These are phyloP conservation scores for Solanum pimpinellifolium DNA, from an alignment of 257 asterid species.

Conservation along the genomic window DNA sequence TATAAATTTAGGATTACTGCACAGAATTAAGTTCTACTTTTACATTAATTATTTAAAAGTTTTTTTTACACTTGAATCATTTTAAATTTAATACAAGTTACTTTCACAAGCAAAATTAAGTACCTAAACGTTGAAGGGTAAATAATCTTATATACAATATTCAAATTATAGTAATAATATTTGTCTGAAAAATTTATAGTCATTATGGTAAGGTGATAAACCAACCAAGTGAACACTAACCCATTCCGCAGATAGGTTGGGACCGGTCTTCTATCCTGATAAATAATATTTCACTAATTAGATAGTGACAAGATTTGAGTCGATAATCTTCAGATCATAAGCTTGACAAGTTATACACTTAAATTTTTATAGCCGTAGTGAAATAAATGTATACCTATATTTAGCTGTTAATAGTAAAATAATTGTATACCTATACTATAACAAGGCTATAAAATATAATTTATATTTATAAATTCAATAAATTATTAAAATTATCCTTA, in stretches of 20 bases:
- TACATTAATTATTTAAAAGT: too few species aligned
- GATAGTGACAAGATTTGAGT: accelerated
- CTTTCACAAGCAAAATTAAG: not conserved
- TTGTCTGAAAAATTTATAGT: not conserved
- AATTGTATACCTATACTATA: not conserved
- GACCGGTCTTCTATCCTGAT: accelerated
- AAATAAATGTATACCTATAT: too few species aligned
- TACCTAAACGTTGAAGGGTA: not conserved
- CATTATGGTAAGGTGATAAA: not conserved
- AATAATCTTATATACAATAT: not conserved
- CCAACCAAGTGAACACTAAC: not conserved
- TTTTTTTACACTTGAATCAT: not conserved
- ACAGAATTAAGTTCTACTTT: not conserved
- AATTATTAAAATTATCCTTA: too few species aligned
- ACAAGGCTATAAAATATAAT: not conserved
- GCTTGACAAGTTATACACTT: not conserved
- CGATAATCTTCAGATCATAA: too few species aligned
- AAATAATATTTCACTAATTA: too few species aligned
- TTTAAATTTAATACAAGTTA: not conserved
- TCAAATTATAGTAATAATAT: too few species aligned
- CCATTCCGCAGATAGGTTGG: not conserved
- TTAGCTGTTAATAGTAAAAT: not conserved
- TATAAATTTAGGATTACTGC: not conserved
- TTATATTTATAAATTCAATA: too few species aligned
- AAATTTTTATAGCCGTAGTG: too few species aligned